phyloP scores from a whole-genome alignment of 495 filamentous ascomycete genomes.

The Gamarada debralockiae region DNA sequence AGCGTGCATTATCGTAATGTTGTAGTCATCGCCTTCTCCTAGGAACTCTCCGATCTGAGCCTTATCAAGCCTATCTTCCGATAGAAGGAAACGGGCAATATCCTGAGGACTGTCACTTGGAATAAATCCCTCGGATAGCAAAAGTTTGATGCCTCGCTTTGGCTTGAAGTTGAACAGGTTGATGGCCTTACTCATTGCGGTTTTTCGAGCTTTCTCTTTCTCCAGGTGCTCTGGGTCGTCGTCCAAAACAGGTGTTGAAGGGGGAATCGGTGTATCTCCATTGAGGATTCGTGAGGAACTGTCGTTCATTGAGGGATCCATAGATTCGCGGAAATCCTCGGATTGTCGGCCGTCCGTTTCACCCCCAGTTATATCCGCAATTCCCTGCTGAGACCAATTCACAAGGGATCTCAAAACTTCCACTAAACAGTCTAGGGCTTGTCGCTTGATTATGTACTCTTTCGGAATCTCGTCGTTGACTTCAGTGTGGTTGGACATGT shows the following conservation, averaged over 20 bases:
- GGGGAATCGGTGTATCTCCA: constrained; percentile 57
- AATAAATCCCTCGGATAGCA: constrained; percentile 85
- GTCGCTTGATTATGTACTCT: constrained; percentile 84
- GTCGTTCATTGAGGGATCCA: constrained; percentile 58
- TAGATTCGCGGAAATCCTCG: constrained; percentile 76
- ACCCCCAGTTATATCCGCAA: constrained; percentile 53
- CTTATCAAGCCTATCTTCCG: constrained; percentile 77
- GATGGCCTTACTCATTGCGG: constrained; percentile 81
- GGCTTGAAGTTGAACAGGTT: constrained; percentile 98
- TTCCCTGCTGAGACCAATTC: constrained; percentile 82
- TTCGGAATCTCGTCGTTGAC: constrained; percentile 70
- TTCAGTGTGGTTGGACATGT: constrained; percentile 50
- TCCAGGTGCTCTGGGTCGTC: constrained; percentile 92
- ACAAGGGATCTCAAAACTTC: constrained; percentile 85
- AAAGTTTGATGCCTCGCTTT: constrained; percentile 83
- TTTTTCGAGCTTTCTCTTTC: constrained; percentile 90
- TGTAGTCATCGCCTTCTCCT: constrained; percentile 86
- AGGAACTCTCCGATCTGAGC: constrained; percentile 90
- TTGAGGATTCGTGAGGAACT: constrained; percentile 43
- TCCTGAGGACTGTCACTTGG: constrained; percentile 68
- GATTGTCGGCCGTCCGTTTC: constrained; percentile 59
- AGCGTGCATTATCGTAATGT: constrained; percentile 96
- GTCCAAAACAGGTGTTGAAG: constrained; percentile 71
- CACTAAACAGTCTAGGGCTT: constrained; percentile 83
- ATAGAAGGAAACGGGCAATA: constrained; percentile 78